Conservation (phyloP, 352 stramenopile species). For the Pythium grandisporangium region DNA sequence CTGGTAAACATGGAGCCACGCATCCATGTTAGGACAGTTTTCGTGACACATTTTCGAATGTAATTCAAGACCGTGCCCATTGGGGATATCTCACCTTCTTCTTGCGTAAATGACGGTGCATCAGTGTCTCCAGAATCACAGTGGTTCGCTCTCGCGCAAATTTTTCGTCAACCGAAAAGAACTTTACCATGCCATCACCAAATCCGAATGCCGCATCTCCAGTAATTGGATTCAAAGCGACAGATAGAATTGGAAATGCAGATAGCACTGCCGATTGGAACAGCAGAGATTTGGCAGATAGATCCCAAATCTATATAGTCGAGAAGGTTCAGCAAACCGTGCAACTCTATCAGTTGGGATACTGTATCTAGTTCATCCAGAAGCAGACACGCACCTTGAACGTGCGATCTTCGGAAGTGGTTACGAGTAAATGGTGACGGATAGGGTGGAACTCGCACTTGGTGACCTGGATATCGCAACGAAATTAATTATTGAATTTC, state of each 20-base stretch:
- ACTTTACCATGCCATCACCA: conserved; percentile 47
- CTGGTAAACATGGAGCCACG: conserved; percentile 3
- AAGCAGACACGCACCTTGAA: conserved; percentile 45
- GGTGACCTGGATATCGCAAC: conserved; percentile 32
- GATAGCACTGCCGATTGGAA: conserved; percentile 77
- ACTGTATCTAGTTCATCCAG: not conserved
- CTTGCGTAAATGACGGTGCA: conserved; percentile 21
- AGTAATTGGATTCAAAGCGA: conserved; percentile 49
- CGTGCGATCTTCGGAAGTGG: conserved; percentile 71
- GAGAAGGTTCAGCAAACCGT: not conserved
- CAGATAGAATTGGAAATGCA: conserved; percentile 56
- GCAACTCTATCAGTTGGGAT: too few species aligned
- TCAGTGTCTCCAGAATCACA: conserved; percentile 35
- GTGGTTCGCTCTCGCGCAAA: conserved; percentile 46
- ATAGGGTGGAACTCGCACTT: conserved; percentile 66
- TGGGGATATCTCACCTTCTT: conserved; percentile 18
- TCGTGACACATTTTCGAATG: too few species aligned
- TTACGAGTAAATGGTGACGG: conserved; percentile 56
- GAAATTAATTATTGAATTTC: not conserved
- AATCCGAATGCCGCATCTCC: conserved; percentile 65
- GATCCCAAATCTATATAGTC: conserved; percentile 65
- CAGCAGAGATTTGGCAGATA: conserved; percentile 41
- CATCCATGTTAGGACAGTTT: too few species aligned
- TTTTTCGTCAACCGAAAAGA: conserved; percentile 41
- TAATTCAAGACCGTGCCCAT: not conserved